phyloP scores from a whole-genome alignment of 495 filamentous ascomycete species.

The Clohesyomyces aquaticus region DNA sequence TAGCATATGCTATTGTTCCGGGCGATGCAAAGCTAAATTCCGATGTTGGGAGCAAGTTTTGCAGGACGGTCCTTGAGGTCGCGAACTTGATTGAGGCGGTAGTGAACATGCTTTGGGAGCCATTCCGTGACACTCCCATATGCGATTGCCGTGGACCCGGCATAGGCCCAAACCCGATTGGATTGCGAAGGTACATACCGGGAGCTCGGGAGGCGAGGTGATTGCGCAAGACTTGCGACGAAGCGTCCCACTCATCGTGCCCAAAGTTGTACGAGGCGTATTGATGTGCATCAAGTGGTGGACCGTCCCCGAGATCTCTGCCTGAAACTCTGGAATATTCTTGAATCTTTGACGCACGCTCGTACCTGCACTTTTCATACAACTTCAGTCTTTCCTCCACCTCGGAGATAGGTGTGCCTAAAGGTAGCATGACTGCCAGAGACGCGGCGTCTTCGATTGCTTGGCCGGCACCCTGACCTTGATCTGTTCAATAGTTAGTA shows the following conservation, averaged over 20 bases:
- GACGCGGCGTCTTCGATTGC: slow-evolving; percentile 62
- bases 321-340: slow-evolving; percentile 56
- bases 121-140: slow-evolving; percentile 39
- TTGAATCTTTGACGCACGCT: slow-evolving; percentile 60
- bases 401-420: slow-evolving; percentile 48
- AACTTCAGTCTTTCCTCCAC: slow-evolving; percentile 55
- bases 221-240: slow-evolving; percentile 55
- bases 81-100: slow-evolving; percentile 62
- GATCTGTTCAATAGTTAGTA: too few relatives aligned
- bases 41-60: slow-evolving; percentile 56
- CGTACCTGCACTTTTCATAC: slow-evolving; percentile 59
- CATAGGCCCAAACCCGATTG: slow-evolving; percentile 61
- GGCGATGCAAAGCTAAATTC: slow-evolving; percentile 52
- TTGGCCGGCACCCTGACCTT: slow-evolving; percentile 46
- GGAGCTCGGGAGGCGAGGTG: slow-evolving; percentile 53
- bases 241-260: slow-evolving; percentile 63
- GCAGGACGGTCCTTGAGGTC: slow-evolving; percentile 60
- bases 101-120: slow-evolving; percentile 51
- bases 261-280: slow-evolving; percentile 59
- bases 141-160: slow-evolving; percentile 56
- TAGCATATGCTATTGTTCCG: slow-evolving; percentile 56
- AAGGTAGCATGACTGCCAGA: slow-evolving; percentile 57
- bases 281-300: slow-evolving; percentile 18
- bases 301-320: slow-evolving; percentile 46
- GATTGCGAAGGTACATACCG: slow-evolving; percentile 55